Percentiles rank a stretch among this genome's conserved stretches.
These are phyloP conservation scores for Cutaneotrichosporon dermatis DNA, from an alignment of 1,284 basidiomycete genomes.

Conservation along the genomic window DNA sequence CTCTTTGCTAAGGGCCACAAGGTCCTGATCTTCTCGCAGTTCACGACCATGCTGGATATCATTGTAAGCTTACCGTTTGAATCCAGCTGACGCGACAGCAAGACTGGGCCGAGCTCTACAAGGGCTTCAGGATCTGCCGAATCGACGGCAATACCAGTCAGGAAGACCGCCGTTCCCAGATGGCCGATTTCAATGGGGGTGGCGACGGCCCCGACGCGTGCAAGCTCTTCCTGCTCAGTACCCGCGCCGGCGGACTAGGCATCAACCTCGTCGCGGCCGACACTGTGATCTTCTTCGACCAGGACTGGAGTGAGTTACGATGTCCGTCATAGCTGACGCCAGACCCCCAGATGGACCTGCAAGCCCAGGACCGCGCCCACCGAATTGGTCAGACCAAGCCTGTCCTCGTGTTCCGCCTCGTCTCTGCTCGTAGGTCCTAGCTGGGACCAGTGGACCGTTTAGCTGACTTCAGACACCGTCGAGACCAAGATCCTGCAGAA, in stretches of 20 bases:
- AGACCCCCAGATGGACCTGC: constrained; percentile 89
- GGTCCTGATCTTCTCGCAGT: constrained; percentile 88
- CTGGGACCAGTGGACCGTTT: no score
- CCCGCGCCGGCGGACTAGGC: constrained; percentile 84
- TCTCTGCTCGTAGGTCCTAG: constrained; percentile 57
- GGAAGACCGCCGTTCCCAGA: constrained; percentile 73
- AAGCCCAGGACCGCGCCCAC: constrained; percentile 93
- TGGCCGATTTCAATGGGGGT: constrained; percentile 81
- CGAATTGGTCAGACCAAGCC: constrained; percentile 89
- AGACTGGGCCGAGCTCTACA: constrained; percentile 80
- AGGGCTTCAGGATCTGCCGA: constrained; percentile 75
- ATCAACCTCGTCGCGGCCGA: constrained; percentile 92
- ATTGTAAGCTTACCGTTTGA: constrained; percentile 55
- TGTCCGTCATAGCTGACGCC: constrained; percentile 56
- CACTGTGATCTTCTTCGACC: constrained; percentile 91
- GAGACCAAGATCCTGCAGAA: constrained; percentile 88
- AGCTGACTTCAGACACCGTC: constrained; percentile 59
- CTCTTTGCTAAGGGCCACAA: constrained; percentile 81
- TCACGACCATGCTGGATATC: constrained; percentile 92
- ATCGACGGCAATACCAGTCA: constrained; percentile 84
- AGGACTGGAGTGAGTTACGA: constrained; percentile 64
- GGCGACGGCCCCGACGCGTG: constrained; percentile 67
- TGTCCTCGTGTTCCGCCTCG: constrained; percentile 80
- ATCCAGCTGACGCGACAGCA: constrained; percentile 38
- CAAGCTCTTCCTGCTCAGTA: constrained; percentile 81